These are phyloP conservation scores for Spinacia oleracea DNA, from an alignment of 179 eudicot species.

Conservation along the genomic window DNA sequence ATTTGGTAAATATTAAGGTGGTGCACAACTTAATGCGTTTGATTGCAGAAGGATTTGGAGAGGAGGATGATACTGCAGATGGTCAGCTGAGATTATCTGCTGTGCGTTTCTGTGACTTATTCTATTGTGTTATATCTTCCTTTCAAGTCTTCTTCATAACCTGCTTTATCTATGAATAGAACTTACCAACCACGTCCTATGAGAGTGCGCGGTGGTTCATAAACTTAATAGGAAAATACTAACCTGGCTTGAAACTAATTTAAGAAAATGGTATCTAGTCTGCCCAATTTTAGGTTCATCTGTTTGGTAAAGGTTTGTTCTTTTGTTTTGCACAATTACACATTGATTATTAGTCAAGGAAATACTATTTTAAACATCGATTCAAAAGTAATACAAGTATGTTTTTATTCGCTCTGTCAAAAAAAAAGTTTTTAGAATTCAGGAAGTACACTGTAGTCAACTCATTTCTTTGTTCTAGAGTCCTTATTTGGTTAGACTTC, in stretches of 20 bases:
- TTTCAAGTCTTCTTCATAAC: neutral
- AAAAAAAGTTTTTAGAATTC: neutral
- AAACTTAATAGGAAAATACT: neutral
- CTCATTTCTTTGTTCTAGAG: neutral
- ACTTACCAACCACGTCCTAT: neutral
- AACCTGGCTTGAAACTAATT: neutral
- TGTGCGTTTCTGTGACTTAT: constrained; percentile 52
- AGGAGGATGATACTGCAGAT: constrained; percentile 86
- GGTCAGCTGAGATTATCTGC: constrained; percentile 93
- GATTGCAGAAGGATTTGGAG: constrained; percentile 99
- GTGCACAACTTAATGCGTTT: constrained; percentile 96
- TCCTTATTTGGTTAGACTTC: neutral
- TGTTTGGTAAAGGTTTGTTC: neutral
- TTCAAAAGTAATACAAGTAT: neutral
- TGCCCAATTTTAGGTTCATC: neutral
- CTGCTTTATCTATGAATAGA: neutral
- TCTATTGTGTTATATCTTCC: neutral
- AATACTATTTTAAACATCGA: neutral
- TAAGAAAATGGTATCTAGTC: neutral
- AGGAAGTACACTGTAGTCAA: neutral
- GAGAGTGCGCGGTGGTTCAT: too few relatives aligned
- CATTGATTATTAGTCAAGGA: neutral
- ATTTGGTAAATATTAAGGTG: constrained; percentile 85
- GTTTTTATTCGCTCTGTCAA: too few relatives aligned
- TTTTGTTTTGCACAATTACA: neutral